A percentile compares a stretch with the other conserved stretches of the same genome.
phyloP scores from a whole-genome alignment of 2,329 filamentous ascomycete species.

The Simplicillium sp. region DNA sequence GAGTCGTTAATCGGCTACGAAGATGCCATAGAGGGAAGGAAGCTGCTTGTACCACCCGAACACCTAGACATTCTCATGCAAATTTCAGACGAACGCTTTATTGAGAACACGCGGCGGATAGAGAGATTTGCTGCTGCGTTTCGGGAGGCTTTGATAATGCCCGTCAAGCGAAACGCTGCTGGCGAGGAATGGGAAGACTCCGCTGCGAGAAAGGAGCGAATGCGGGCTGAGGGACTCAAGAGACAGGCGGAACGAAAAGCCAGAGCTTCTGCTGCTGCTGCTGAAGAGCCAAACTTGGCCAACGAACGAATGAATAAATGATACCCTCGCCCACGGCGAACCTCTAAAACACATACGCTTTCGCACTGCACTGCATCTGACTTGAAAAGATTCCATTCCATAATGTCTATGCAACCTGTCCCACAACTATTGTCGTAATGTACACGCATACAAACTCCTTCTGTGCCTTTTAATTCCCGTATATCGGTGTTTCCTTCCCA shows the following conservation, averaged over 20 bases:
- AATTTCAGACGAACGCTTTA: slow-evolving; percentile 68
- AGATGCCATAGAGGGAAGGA: slow-evolving; percentile 22
- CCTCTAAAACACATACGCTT: no score
- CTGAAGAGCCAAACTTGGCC: slow-evolving; percentile 9
- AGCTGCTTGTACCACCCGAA: slow-evolving; percentile 48
- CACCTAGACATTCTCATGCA: slow-evolving; percentile 60
- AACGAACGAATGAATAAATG: background rate
- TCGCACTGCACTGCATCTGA: no score
- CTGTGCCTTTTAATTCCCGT: slow-evolving; percentile 7
- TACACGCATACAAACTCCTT: slow-evolving; percentile 5
- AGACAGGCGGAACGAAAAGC: slow-evolving; percentile 33
- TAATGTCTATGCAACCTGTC: slow-evolving; percentile 8
- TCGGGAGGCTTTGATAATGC: slow-evolving; percentile 18
- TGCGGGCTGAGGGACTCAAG: slow-evolving; percentile 47
- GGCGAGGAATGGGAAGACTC: slow-evolving; percentile 46
- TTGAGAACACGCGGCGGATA: slow-evolving; percentile 59
- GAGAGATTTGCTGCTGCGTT: slow-evolving; percentile 51
- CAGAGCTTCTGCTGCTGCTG: slow-evolving; percentile 7
- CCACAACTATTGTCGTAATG: slow-evolving; percentile 8
- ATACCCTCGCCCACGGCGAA: no score
- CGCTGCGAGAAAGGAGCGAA: slow-evolving; percentile 40
- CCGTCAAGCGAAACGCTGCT: slow-evolving; percentile 17
- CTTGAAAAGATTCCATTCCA: background rate
- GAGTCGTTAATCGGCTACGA: slow-evolving; percentile 67
- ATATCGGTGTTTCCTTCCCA: slow-evolving; percentile 12